Base-by-base conservation (phyloP, 1,139 yeast genomes). In the Blastobotrys illinoisensis region DNA sequence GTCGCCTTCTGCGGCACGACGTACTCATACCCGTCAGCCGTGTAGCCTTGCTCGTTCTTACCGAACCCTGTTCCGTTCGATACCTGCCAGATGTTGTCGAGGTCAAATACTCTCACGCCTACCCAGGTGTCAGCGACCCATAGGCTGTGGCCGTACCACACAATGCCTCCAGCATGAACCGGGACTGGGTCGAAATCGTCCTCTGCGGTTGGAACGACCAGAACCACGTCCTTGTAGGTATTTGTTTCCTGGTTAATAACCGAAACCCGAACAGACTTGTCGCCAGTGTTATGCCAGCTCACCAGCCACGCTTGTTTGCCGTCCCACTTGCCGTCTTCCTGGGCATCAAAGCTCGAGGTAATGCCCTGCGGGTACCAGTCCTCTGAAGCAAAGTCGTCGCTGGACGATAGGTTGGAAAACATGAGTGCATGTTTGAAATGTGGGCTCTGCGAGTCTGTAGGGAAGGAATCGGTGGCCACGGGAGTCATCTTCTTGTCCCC, bases 361-460 rank as follows among this genome's bases (percentile, higher is more conserved):
- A 53, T 53, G 21, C 55, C 55, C 44, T 53, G 55, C 1, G 55
- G 55, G 18, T 46, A 32, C 55, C 55, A 53, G 21, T 53, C 47
- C 13, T 36, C 16, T 3, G 52, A 49, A 26, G 28, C 26, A 44
- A 46, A 23, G 50, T 53, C 55, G 21, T 53, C 46, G 18, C 46
- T 49, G 24, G 40, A 23, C 28, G 18, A n/a, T 4, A 23, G 46
- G 14, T 36, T 46, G 32, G 46, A 52, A 50, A 52, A 53, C 24
- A 18, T 16, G 16, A 53, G 48, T 23, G 55, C 50, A 9, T 46
- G 14, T 21, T 53, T 49, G 20, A 46, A 47, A 11, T 26, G 32
- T 11, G 4, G 11, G 13, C 32, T 26, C 11, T 26, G 32, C 32
- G 32, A 26, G 13, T 26, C 32, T 13, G 49, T 43, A 26, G 47